A percentile compares a stretch with the other conserved stretches of the same genome.
phyloP scores from a whole-genome alignment of 2,329 filamentous ascomycete species.

The Colletotrichum costaricense region DNA sequence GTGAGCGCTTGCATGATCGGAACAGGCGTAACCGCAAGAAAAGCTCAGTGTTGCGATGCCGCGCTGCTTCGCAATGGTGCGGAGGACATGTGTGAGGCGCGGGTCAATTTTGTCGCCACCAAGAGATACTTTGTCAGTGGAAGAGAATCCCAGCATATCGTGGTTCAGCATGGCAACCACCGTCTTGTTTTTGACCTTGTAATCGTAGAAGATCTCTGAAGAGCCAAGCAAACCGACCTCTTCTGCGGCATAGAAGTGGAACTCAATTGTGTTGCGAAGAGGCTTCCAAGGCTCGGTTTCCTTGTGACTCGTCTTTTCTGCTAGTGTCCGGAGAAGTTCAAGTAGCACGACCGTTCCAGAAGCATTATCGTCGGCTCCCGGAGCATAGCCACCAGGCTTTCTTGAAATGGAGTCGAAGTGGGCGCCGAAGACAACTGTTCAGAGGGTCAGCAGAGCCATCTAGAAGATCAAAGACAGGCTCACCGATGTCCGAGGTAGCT shows the following conservation, averaged over 20 bases:
- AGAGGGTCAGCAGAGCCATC: background rate
- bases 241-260: background rate
- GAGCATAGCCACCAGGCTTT: background rate
- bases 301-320: background rate
- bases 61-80: background rate
- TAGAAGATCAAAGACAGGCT: background rate
- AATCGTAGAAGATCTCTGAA: background rate
- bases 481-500: background rate
- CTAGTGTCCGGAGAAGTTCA: background rate
- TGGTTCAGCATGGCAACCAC: background rate
- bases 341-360: background rate
- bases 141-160: background rate
- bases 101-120: background rate
- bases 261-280: background rate
- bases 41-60: background rate
- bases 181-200: background rate
- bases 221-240: background rate
- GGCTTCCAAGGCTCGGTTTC: background rate
- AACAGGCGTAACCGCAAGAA: background rate
- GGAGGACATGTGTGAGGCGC: background rate
- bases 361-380: background rate
- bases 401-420: background rate
- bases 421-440: background rate
- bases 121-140: background rate
- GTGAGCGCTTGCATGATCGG: background rate